These are phyloP conservation scores for Fragaria vesca DNA, from an alignment of 306 rosid genomes.

Conservation along the genomic window DNA sequence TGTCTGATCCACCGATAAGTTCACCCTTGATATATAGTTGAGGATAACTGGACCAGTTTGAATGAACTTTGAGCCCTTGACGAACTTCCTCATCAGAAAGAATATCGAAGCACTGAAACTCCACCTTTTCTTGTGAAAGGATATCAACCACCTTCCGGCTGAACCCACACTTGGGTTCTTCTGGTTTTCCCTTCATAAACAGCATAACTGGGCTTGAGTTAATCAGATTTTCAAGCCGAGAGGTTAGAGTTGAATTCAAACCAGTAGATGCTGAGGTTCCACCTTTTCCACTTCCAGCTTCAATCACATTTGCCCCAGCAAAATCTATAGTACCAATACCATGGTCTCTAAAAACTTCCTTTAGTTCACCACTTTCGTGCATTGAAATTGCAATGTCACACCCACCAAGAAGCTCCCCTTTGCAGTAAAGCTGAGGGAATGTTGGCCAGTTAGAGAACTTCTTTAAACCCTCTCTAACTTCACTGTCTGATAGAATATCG, in stretches of 20 bases:
- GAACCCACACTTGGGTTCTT: conserved; percentile 90
- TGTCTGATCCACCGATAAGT: conserved; percentile 92
- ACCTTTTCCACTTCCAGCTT: conserved; percentile 50
- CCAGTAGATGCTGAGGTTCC: conserved; percentile 58
- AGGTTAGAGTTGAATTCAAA: conserved; percentile 53
- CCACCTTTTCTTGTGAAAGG: conserved; percentile 73
- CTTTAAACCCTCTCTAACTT: conserved; percentile 80
- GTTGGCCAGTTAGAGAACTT: conserved; percentile 93
- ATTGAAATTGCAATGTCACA: conserved; percentile 81
- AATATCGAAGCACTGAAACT: conserved; percentile 72
- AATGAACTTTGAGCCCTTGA: conserved; percentile 83
- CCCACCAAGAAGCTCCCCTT: conserved; percentile 95
- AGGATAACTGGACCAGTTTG: conserved; percentile 98
- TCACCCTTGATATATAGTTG: conserved; percentile 76
- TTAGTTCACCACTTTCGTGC: conserved; percentile 88
- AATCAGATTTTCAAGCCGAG: conserved; percentile 60
- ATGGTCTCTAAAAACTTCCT: conserved; percentile 74
- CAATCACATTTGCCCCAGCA: conserved; percentile 39
- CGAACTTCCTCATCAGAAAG: conserved; percentile 84
- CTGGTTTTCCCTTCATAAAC: conserved; percentile 90
- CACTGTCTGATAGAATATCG: conserved; percentile 68
- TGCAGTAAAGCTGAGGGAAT: conserved; percentile 88
- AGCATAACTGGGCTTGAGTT: conserved; percentile 71
- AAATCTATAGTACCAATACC: conserved; percentile 42
- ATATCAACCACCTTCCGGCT: conserved; percentile 92